These are phyloP conservation scores for Tricholoma saponaceum DNA, from an alignment of 768 basidiomycete species.

Conservation along the genomic window DNA sequence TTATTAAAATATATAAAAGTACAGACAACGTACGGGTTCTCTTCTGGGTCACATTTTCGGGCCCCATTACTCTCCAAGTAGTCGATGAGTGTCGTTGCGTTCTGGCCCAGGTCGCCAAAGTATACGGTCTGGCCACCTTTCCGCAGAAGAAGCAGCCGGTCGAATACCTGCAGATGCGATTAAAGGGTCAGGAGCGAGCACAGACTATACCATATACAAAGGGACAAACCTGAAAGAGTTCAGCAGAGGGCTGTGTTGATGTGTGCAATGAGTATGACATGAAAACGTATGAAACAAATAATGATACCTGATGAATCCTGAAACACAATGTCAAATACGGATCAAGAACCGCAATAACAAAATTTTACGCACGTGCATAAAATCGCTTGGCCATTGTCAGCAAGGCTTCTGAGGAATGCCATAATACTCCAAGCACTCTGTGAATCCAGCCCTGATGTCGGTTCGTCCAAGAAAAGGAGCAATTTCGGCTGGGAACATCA, in stretches of 20 bases:
- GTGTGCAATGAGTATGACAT: background rate
- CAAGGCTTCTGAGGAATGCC: conserved; percentile 68
- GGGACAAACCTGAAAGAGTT: conserved; percentile 66
- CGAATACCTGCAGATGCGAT: conserved; percentile 47
- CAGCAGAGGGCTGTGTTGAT: conserved; percentile 67
- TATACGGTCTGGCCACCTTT: conserved; percentile 78
- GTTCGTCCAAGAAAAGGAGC: no score
- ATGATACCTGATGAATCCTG: conserved; percentile 41
- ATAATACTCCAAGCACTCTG: conserved; percentile 86
- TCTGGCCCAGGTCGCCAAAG: conserved; percentile 66
- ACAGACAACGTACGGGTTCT: conserved; percentile 65
- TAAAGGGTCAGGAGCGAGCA: background rate
- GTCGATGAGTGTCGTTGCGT: conserved; percentile 56
- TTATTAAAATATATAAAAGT: background rate
- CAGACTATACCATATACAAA: background rate
- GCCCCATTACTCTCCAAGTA: conserved; percentile 78
- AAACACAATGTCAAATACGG: background rate
- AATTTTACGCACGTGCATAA: conserved; percentile 67
- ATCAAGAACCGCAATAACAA: background rate
- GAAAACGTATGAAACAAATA: background rate
- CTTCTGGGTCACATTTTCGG: conserved; percentile 52
- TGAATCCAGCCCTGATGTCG: conserved; percentile 78
- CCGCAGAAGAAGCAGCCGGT: conserved; percentile 66
- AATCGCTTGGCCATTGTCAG: conserved; percentile 81
- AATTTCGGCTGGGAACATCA: conserved; percentile 56